These are phyloP conservation scores for Davidsoniella virescens DNA, from an alignment of 2,329 filamentous ascomycete genomes.

Conservation along the genomic window DNA sequence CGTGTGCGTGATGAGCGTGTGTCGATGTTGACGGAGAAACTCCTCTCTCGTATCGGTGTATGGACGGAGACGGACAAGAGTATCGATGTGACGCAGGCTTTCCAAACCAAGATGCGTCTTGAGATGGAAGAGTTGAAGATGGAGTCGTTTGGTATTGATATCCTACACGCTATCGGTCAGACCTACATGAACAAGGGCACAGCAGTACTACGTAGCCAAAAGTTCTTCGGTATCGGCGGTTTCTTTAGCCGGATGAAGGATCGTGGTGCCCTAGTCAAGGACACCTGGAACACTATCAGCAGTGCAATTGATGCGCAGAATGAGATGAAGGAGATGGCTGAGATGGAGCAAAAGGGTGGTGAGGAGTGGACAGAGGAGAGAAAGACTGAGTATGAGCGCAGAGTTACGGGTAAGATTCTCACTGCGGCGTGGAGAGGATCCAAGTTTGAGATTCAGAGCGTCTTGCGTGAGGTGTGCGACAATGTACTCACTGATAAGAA, in stretches of 20 bases:
- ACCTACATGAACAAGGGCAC: constrained; percentile 83
- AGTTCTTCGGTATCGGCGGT: constrained; percentile 87
- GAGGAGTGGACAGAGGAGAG: constrained; percentile 98
- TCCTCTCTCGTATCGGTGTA: constrained; percentile 75
- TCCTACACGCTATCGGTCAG: constrained; percentile 82
- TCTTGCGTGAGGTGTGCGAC: constrained; percentile 88
- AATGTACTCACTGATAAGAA: constrained; percentile 64
- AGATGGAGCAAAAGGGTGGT: constrained; percentile 82
- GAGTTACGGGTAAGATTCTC: constrained; percentile 93
- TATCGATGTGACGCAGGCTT: constrained; percentile 66
- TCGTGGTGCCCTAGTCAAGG: constrained; percentile 91
- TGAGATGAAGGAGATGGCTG: constrained; percentile 98
- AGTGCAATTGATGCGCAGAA: constrained; percentile 94
- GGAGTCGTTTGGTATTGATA: constrained; percentile 95
- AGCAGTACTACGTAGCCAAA: constrained; percentile 81
- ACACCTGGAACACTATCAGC: constrained; percentile 95
- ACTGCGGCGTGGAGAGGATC: constrained; percentile 91
- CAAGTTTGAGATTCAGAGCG: constrained; percentile 96
- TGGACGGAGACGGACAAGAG: constrained; percentile 97
- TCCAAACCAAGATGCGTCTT: constrained; percentile 83
- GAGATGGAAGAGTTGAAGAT: constrained; percentile 98
- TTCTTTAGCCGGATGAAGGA: constrained; percentile 92
- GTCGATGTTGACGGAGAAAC: constrained; percentile 64
- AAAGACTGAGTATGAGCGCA: constrained; percentile 86
- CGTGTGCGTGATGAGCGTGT: constrained; percentile 80